These are phyloP conservation scores for Thermothielavioides terrestris DNA, from an alignment of 495 filamentous ascomycete genomes.

Conservation along the genomic window DNA sequence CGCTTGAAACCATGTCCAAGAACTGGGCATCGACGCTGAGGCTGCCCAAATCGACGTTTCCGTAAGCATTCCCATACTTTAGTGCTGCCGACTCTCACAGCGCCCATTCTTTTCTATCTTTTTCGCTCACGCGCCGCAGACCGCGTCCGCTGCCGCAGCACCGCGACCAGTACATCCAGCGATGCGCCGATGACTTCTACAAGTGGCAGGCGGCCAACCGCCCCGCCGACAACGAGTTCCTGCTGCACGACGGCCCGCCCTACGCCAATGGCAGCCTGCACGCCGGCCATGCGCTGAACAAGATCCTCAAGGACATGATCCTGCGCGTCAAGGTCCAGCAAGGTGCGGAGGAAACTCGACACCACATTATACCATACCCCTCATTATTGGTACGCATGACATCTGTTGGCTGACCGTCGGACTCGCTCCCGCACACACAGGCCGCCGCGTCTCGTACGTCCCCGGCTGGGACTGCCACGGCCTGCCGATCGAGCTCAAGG, in stretches of 20 bases:
- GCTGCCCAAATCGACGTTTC: constrained; percentile 42
- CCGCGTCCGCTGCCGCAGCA: constrained; percentile 40
- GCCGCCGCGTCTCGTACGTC: constrained; percentile 68
- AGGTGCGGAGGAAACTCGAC: constrained; percentile 36
- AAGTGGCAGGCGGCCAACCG: constrained; percentile 64
- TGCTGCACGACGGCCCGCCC: constrained; percentile 92
- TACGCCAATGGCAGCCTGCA: constrained; percentile 96
- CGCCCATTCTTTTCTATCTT: not conserved
- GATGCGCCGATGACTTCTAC: constrained; percentile 84
- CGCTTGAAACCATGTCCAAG: constrained; percentile 36
- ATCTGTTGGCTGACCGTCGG: not conserved
- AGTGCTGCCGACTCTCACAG: not conserved
- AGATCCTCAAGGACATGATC: constrained; percentile 92
- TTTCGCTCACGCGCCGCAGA: constrained; percentile 22
- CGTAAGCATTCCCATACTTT: constrained; percentile 25
- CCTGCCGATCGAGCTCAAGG: constrained; percentile 93
- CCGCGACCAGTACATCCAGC: constrained; percentile 54
- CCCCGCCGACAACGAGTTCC: constrained; percentile 53
- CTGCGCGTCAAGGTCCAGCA: constrained; percentile 67
- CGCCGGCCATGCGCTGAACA: constrained; percentile 96
- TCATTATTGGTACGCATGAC: no score
- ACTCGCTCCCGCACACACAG: constrained; percentile 6
- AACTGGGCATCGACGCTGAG: constrained; percentile 41
- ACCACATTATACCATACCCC: not conserved
- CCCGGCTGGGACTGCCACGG: constrained; percentile 99